Percentiles rank a stretch among this genome's conserved stretches.
Evolutionary conservation across 2,329 filamentous ascomycete genomes (phyloP).

Genomic region (Zalaria obscura): DNA sequence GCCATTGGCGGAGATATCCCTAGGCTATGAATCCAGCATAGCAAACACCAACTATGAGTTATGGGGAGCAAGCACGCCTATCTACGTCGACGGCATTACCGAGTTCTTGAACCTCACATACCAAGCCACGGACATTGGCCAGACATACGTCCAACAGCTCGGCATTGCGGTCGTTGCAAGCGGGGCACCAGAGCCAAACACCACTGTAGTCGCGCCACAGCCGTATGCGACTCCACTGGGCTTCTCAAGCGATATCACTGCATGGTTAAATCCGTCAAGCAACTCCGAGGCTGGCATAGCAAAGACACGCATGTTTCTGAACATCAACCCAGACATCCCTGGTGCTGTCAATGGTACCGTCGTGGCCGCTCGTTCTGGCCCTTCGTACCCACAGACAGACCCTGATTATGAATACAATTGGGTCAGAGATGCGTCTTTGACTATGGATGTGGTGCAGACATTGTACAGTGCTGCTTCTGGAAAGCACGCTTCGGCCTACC

Average conservation of each 20-base stretch:
- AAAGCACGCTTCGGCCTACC: slow-evolving; percentile 10
- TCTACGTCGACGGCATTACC: slow-evolving; percentile 16
- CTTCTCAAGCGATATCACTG: slow-evolving; percentile 16
- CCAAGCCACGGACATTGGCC: slow-evolving; percentile 13
- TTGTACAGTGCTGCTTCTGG: slow-evolving; percentile 14
- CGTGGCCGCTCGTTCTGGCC: slow-evolving; percentile 16
- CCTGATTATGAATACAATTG: slow-evolving; percentile 21
- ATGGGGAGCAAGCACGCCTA: slow-evolving; percentile 14
- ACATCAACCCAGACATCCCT: slow-evolving; percentile 16
- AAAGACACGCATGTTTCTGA: slow-evolving; percentile 16
- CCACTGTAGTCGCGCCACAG: slow-evolving; percentile 10
- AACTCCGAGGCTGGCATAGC: slow-evolving; percentile 12
- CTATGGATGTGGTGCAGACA: slow-evolving; percentile 15
- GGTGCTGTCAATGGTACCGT: slow-evolving; percentile 16
- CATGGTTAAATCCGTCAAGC: slow-evolving; percentile 10
- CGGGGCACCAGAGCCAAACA: slow-evolving; percentile 9
- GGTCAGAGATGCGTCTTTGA: slow-evolving; percentile 16
- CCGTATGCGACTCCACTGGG: slow-evolving; percentile 16
- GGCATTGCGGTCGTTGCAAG: slow-evolving; percentile 11
- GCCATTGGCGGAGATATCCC: slow-evolving; percentile 12
- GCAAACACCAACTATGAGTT: slow-evolving; percentile 12
- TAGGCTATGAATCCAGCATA: slow-evolving; percentile 14
- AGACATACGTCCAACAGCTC: slow-evolving; percentile 13
- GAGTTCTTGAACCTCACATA: slow-evolving; percentile 17
- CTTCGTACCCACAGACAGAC: slow-evolving; percentile 10